A percentile compares a stretch with the other conserved stretches of the same genome.
These are phyloP conservation scores for Inonotus hispidus DNA, from an alignment of 1,284 basidiomycete genomes.

Conservation along the genomic window DNA sequence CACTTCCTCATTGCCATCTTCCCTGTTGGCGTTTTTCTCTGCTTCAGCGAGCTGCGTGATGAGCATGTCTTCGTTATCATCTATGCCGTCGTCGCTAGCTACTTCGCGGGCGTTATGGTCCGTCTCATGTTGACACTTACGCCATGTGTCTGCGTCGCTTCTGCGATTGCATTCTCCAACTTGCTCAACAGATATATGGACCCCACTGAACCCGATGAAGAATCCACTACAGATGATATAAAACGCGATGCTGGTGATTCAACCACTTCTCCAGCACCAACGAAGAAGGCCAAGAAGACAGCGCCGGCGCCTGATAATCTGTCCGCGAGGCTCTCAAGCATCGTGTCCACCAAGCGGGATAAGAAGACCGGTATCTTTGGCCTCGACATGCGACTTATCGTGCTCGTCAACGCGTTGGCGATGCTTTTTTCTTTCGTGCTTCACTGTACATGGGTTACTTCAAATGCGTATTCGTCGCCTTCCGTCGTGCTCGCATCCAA, in stretches of 20 bases:
- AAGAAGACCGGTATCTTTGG: constrained; percentile 68
- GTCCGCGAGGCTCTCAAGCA: constrained; percentile 35
- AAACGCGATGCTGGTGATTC: constrained; percentile 27
- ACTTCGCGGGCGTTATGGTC: constrained; percentile 99
- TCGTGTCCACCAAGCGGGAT: constrained; percentile 24
- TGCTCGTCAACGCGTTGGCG: constrained; percentile 73
- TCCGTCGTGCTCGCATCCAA: constrained; percentile 90
- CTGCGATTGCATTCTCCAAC: constrained; percentile 87
- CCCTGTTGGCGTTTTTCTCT: constrained; percentile 92
- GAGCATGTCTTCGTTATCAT: constrained; percentile 99
- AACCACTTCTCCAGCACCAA: constrained; percentile 27
- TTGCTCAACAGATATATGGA: constrained; percentile 90
- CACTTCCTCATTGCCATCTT: constrained; percentile 98
- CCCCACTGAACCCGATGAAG: constrained; percentile 50
- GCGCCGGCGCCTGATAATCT: constrained; percentile 29
- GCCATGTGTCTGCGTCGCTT: constrained; percentile 86
- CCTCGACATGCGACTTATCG: constrained; percentile 75
- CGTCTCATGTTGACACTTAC: constrained; percentile 92
- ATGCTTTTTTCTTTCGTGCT: constrained; percentile 88
- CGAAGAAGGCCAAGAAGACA: constrained; percentile 61
- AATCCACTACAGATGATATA: constrained; percentile 31
- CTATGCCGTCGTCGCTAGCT: constrained; percentile 92
- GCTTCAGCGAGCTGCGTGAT: constrained; percentile 92
- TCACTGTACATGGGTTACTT: constrained; percentile 97
- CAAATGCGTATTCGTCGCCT: constrained; percentile 94